Conservation (phyloP, 1,139 yeast genomes). For the Candida sojae region DNA sequence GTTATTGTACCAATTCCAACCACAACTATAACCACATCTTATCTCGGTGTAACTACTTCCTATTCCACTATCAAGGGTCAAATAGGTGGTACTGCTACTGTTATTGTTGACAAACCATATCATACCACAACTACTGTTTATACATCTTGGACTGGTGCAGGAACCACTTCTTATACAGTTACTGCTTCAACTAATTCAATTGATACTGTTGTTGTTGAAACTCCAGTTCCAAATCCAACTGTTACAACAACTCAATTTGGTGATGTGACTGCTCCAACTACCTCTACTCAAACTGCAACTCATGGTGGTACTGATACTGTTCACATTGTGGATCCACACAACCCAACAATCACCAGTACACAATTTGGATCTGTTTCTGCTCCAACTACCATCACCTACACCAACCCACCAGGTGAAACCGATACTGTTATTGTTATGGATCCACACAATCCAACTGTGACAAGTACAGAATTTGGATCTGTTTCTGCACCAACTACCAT, state of each 20-base stretch:
- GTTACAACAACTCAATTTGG: constrained; percentile 7
- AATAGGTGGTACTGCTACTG: constrained; percentile 19
- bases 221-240: constrained; percentile 15
- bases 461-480: background rate
- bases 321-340: constrained; percentile 19
- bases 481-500: constrained; percentile 11
- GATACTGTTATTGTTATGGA: constrained; percentile 17
- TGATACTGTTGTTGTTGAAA: constrained; percentile 15
- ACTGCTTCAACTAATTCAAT: background rate
- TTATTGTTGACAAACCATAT: constrained; percentile 18
- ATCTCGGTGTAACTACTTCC: constrained; percentile 14
- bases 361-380: background rate
- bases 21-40: constrained; percentile 15
- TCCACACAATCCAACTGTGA: constrained; percentile 6
- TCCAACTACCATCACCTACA: background rate
- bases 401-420: constrained; percentile 8
- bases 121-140: constrained; percentile 13
- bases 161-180: constrained; percentile 12
- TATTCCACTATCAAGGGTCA: constrained; percentile 12
- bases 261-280: constrained; percentile 10
- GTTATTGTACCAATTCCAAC: constrained; percentile 18
- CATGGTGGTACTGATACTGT: constrained; percentile 18
- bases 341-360: background rate
- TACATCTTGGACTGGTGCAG: constrained; percentile 16
- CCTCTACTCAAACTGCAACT: constrained; percentile 9